phyloP scores from a whole-genome alignment of 2,329 filamentous ascomycete genomes.

The Calonectria fujianensis region DNA sequence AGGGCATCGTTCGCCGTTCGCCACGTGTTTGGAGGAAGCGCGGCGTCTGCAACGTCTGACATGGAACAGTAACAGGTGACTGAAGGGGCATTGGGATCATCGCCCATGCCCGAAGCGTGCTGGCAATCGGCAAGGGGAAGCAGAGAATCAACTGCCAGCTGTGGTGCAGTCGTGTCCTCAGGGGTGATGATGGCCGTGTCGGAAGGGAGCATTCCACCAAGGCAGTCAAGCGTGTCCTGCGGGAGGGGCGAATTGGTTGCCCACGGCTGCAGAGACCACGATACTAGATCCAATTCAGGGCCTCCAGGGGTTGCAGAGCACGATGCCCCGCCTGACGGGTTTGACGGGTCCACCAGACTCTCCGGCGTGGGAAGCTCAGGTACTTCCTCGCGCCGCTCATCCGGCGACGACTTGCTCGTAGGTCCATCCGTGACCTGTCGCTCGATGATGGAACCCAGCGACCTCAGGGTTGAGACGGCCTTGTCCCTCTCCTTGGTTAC shows the following conservation, averaged over 20 bases:
- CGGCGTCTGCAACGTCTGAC: background rate
- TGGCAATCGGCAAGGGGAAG: background rate
- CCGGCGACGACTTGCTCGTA: slow-evolving; percentile 1
- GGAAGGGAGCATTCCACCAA: slow-evolving; percentile 2
- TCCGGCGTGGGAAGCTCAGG: background rate
- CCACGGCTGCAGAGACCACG: slow-evolving; percentile 14
- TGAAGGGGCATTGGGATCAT: slow-evolving; percentile 6
- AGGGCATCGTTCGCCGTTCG: slow-evolving; percentile 52
- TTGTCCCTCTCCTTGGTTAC: slow-evolving; percentile 54
- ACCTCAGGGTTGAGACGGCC: slow-evolving; percentile 43
- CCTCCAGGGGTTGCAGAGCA: slow-evolving; percentile 12
- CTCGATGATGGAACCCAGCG: slow-evolving; percentile 42
- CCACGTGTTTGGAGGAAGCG: slow-evolving; percentile 46
- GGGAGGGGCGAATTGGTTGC: background rate
- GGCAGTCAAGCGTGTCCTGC: background rate
- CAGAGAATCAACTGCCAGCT: background rate
- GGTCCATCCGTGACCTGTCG: slow-evolving; percentile 42
- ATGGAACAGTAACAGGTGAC: slow-evolving; percentile 12
- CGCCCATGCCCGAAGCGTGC: background rate
- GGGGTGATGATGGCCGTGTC: slow-evolving; percentile 7
- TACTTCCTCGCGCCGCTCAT: slow-evolving; percentile 23
- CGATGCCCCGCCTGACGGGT: background rate
- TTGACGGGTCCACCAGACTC: background rate
- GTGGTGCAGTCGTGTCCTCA: background rate
- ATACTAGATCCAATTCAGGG: background rate